Percentiles rank a stretch among this genome's conserved stretches.
Conservation (phyloP, 352 stramenopile genomes). For the Phytophthora palmivora region DNA sequence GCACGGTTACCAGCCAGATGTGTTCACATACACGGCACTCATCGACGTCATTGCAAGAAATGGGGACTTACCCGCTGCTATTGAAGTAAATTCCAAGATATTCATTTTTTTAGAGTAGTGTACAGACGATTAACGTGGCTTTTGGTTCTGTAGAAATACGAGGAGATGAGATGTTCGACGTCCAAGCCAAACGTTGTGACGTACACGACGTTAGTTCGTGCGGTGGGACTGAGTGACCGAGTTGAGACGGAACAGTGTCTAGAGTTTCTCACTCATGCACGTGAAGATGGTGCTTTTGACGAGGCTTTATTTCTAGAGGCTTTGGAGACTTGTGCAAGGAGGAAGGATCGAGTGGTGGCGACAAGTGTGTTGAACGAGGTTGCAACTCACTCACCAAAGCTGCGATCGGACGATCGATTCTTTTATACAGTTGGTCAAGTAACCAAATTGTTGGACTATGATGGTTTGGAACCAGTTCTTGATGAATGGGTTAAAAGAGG, state of each 20-base stretch:
- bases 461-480: slow-evolving; percentile 37
- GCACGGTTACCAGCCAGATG: slow-evolving; percentile 71
- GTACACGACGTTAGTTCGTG: slow-evolving; percentile 73
- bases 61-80: slow-evolving; percentile 52
- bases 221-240: slow-evolving; percentile 46
- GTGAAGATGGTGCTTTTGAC: slow-evolving; percentile 61
- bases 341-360: slow-evolving; percentile 45
- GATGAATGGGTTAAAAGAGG: slow-evolving; percentile 45
- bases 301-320: slow-evolving; percentile 69
- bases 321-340: slow-evolving; percentile 56
- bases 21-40: slow-evolving; percentile 86
- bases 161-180: slow-evolving; percentile 65
- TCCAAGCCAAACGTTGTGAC: slow-evolving; percentile 81
- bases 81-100: slow-evolving; percentile 49
- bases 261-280: slow-evolving; percentile 54
- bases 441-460: slow-evolving; percentile 37
- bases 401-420: slow-evolving; percentile 56
- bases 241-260: slow-evolving; percentile 49
- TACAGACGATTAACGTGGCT: slow-evolving; percentile 1
- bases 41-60: slow-evolving; percentile 74
- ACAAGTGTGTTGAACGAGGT: slow-evolving; percentile 48
- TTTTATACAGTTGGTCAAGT: slow-evolving; percentile 51
- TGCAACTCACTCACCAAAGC: slow-evolving; percentile 32
- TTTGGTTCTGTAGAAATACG: slow-evolving; percentile 50
- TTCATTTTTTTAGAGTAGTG: background rate